These are phyloP conservation scores for Tolypocladium amazonense DNA, from an alignment of 2,329 filamentous ascomycete genomes.

Conservation along the genomic window DNA sequence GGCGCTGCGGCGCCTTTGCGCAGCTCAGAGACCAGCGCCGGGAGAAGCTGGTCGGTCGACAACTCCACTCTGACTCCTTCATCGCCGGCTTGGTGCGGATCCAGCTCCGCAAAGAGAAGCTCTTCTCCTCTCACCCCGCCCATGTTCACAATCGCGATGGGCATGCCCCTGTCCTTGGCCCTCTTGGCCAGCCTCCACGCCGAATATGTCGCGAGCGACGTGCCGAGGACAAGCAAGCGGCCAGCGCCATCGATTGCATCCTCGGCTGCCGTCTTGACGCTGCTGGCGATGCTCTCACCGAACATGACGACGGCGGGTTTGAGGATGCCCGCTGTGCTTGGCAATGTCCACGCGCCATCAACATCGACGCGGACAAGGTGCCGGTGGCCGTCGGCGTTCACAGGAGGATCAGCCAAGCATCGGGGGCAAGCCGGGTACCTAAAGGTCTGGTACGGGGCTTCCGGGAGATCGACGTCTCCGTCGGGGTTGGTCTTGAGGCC, in stretches of 20 bases:
- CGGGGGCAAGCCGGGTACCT: slow-evolving; percentile 81
- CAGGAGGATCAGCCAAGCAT: slow-evolving; percentile 57
- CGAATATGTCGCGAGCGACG: slow-evolving; percentile 87
- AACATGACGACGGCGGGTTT: slow-evolving; percentile 97
- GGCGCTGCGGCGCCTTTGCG: slow-evolving; percentile 16
- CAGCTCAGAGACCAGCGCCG: slow-evolving; percentile 43
- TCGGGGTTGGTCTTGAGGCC: slow-evolving; percentile 85
- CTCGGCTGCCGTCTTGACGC: slow-evolving; percentile 68
- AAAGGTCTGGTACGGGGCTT: slow-evolving; percentile 81
- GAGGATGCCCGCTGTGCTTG: slow-evolving; percentile 64
- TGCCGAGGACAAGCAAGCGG: slow-evolving; percentile 71
- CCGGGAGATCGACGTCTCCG: slow-evolving; percentile 83
- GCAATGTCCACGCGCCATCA: slow-evolving; percentile 67
- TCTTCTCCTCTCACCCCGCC: slow-evolving; percentile 76
- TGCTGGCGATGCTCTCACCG: slow-evolving; percentile 68
- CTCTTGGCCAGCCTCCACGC: slow-evolving; percentile 83
- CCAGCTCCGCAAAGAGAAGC: slow-evolving; percentile 50
- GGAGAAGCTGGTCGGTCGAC: slow-evolving; percentile 46
- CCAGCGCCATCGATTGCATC: slow-evolving; percentile 66
- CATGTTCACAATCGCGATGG: slow-evolving; percentile 79
- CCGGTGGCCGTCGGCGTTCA: slow-evolving; percentile 39
- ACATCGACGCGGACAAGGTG: slow-evolving; percentile 57
- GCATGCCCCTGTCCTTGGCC: slow-evolving; percentile 72
- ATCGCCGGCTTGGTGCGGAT: slow-evolving; percentile 38
- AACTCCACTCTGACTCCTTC: slow-evolving; percentile 46